phyloP scores from a whole-genome alignment of 306 rosid genomes.

The Lathyrus tuberosus region DNA sequence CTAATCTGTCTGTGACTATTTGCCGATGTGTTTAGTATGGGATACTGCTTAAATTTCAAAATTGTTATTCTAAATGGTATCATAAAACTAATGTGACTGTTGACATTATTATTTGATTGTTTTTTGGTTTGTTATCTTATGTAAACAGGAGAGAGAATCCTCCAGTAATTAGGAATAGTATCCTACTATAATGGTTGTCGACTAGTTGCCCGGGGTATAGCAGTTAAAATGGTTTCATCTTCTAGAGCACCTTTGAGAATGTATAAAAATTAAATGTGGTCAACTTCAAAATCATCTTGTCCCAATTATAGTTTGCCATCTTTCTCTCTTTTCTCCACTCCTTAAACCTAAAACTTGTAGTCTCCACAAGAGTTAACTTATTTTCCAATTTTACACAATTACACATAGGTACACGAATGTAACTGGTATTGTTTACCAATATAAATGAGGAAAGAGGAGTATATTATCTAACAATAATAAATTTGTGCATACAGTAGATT shows the following conservation, averaged over 20 bases:
- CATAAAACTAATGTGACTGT: background rate
- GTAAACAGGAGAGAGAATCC: background rate
- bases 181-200: conserved; percentile 1
- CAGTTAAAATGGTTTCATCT: background rate
- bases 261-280: background rate
- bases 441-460: conserved; percentile 16
- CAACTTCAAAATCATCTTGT: background rate
- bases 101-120: background rate
- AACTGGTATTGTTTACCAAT: background rate
- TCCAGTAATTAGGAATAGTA: background rate
- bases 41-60: conserved; percentile 1
- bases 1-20: conserved; percentile 9
- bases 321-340: background rate
- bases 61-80: background rate
- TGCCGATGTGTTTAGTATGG: background rate
- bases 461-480: conserved; percentile 29
- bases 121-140: background rate
- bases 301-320: background rate
- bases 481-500: conserved; percentile 20
- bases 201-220: background rate
- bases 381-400: conserved; percentile 9
- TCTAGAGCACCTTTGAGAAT: conserved; percentile 1
- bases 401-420: conserved; percentile 15
- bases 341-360: conserved; percentile 10
- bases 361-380: conserved; percentile 13